Base-by-base conservation (phyloP, 805 yeast species). In the Saccharomyces cerevisiae region DNA sequence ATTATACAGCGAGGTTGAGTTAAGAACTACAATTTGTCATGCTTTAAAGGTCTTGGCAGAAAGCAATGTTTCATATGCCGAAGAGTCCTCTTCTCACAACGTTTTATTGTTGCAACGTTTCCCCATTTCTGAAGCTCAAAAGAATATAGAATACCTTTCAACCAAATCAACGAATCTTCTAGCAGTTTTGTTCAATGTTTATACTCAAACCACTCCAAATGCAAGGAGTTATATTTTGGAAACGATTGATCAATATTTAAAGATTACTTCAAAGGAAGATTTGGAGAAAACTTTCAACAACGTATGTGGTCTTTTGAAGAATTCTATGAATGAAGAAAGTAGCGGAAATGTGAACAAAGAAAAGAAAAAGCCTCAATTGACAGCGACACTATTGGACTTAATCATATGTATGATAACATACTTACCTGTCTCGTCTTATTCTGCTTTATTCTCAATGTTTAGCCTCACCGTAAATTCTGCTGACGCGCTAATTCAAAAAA, bases 361-460 rank as follows among this genome's bases (percentile, higher is more conserved):
- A 66, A 71, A 36, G 59, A 63, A 17, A 63, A 70, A 56, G 57
- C 71, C 59, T 69, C 76, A 59, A 71, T 85, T 26, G 77, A 81
- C 89, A 59, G 82, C 87, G 46, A 89, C 97, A 17, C 84, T 95
- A 88, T 79, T 92, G 85, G 99, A 94, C 68, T 77, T 94, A 54
- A 79, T 90, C 52, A 95, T 90, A 50, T 82, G 87, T 29, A 86
- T 95, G 88, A 80, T 92, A 28, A 87, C 87, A 62, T 88, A 86
- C 64, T 82, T 94, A 32, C 96, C 96, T 6, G 71, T 70, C 30
- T 67, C 83, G 2, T 80, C 86, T 4, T 87, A 88, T 70, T 77
- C 79, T 62, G 89, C 95, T 0, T 76, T 91, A 47, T 82, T 90
- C 60, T 66, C 86, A n/a, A 87, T 91, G 50, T 88, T 91, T 72